These are phyloP conservation scores for Yamadazyma membranifaciens DNA, from an alignment of 1,139 yeast species.

Conservation along the genomic window DNA sequence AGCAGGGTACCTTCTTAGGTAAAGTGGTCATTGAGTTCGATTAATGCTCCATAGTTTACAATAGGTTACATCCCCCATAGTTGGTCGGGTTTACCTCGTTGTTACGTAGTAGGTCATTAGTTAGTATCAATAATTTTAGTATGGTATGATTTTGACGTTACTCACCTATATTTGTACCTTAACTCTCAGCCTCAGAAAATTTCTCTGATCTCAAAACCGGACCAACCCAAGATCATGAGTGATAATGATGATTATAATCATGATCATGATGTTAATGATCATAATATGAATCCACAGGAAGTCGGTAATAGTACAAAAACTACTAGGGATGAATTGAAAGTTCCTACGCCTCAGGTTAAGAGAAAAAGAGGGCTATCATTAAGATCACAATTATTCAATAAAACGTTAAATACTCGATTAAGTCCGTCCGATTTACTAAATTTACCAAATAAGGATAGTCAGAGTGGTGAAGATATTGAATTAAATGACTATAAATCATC, in stretches of 20 bases:
- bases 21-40: slow-evolving; percentile 47
- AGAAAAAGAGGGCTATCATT: slow-evolving; percentile 73
- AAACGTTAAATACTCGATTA: slow-evolving; percentile 24
- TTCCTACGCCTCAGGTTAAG: slow-evolving; percentile 24
- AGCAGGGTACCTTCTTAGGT: slow-evolving; percentile 54
- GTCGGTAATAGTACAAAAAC: not conserved
- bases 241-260: too few species aligned
- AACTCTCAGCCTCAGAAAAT: not conserved
- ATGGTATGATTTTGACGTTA: too few species aligned
- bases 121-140: too few species aligned
- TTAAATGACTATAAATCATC: not conserved
- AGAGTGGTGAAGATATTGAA: not conserved
- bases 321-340: slow-evolving; percentile 6
- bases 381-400: slow-evolving; percentile 70
- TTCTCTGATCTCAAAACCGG: not conserved
- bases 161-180: too few species aligned
- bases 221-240: not conserved
- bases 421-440: not conserved
- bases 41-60: not conserved
- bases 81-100: too few species aligned
- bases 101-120: too few species aligned
- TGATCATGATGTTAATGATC: not conserved
- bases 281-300: not conserved
- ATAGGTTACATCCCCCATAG: too few species aligned
- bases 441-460: not conserved